Base-by-base conservation (phyloP, 257 asterid species). In the Solanum microdontum region DNA sequence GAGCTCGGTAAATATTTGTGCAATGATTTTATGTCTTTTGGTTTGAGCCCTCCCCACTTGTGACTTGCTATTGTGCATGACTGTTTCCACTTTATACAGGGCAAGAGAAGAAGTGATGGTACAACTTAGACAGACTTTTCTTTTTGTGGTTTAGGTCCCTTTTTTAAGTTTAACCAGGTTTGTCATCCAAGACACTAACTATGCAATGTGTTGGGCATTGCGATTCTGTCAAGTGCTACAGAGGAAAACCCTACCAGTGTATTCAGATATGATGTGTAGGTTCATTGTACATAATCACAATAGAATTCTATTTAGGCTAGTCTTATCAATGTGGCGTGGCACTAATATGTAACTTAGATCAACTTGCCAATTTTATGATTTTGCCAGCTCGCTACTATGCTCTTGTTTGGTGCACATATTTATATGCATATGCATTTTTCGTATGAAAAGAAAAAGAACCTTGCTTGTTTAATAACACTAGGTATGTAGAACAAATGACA, bases 51-150 rank as follows among this genome's bases (percentile, higher is more conserved):
- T 11, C 83, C 82, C 19, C 83, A n/a, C 58, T 23, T 6, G 33
- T 39, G 60, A 76, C 83, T 28, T 28, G 0, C 10, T 19, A 9
- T 45, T 45, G 68, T 80, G 10, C 69, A 15, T 17, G 15, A 1
- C 34, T 45, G 3, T 45, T 28, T 40, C 77, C 37, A 58, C 5
- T 70, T 62, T 23, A 86, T 69, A 85, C 98, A 96, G 99, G 98
- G 94, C 24, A 94, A 93, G 93, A 93, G 90, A 92, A 93, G 92
- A 94, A 93, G 87, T 94, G 94, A 94, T n/a, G 88, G 43, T 85
- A 58, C 26, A 86, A 32, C 84, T 33, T 72, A 32, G 36, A 28
- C 17, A 36, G 87, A 4, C 82, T 17, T 70, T 45, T 37, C 43
- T 23, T 72, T 86, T 72, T 9, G 64, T 43, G 68, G 64, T 79